Base-by-base conservation (phyloP, 768 basidiomycete genomes). In the Lactarius sp. region DNA sequence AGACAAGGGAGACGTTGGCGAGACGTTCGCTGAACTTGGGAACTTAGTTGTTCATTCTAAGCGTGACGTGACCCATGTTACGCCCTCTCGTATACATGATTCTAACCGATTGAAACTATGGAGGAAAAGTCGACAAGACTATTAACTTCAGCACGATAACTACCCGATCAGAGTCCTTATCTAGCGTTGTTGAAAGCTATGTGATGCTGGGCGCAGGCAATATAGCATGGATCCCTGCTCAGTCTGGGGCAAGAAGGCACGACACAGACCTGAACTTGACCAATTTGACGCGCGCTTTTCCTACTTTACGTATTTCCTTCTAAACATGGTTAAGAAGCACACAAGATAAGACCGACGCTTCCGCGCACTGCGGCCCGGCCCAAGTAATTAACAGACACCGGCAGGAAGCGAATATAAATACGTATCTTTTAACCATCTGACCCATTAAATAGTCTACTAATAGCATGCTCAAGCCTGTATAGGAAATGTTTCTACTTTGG, bases 11-110 rank as follows among this genome's bases (percentile, higher is more conserved):
- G 58, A 66, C 56, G 65, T 62, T 55, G 61, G 60, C 61, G 54
- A 63, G 56, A 66, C 58, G 57, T 68, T 57, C 52, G 55, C 65
- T 68, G 67, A 68, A 68, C 67, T 68, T 62, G 67, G 66, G 67
- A 68, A 68, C 67, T 58, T 68, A 68, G 67, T 68, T 65, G 64
- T 65, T 68, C 67, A 62, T 68, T 68, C 67, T 68, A 68, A 66
- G 67, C 58, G 67, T 68, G 67, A 68, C 65, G 67, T 68, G 67
- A 68, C 65, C 10, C 27, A 36, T 41, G 67, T 68, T 66, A 68
- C 67, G 55, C 56, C 59, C 65, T 49, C 47, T 59, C 52, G 51
- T 53, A 44, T 67, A 50, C 34, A 47, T 22, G 47, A 49, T 49
- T 59, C 41, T 37, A 56, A 61, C 46, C 37, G 37, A 51, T 31